phyloP scores from a whole-genome alignment of 331 rosid genomes.

The Cydonia oblonga region DNA sequence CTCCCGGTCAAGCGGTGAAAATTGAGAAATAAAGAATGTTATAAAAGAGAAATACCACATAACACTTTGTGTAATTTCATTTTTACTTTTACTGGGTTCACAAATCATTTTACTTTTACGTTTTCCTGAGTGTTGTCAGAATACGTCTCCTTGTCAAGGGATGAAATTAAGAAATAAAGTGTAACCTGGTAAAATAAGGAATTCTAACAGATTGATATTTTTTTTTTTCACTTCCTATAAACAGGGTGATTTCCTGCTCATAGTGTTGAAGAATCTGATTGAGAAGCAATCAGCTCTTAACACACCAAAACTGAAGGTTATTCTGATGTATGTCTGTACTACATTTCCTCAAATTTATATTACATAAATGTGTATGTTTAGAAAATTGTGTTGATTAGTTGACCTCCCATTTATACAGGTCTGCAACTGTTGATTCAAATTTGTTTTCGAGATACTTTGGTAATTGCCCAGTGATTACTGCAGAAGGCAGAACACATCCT shows the following conservation, averaged over 20 bases:
- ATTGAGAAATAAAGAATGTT: neutral
- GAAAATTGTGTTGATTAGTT: constrained; percentile 7
- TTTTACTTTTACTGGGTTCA: neutral
- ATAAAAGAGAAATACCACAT: neutral
- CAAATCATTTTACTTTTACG: neutral
- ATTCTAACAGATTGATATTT: neutral
- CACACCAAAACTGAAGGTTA: constrained; percentile 60
- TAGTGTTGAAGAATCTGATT: constrained; percentile 67
- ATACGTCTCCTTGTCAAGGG: neutral
- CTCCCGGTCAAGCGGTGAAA: neutral
- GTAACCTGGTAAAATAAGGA: neutral
- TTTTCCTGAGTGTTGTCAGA: neutral
- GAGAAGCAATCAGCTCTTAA: constrained; percentile 59
- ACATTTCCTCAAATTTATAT: constrained; percentile 4
- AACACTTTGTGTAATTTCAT: neutral
- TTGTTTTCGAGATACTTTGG: constrained; percentile 83
- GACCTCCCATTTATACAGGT: constrained; percentile 40
- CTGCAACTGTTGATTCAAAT: constrained; percentile 94
- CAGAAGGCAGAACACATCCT: constrained; percentile 88
- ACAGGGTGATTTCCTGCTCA: constrained; percentile 89
- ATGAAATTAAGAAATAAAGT: neutral
- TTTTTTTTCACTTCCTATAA: neutral
- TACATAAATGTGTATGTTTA: neutral
- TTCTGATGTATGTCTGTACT: constrained; percentile 56
- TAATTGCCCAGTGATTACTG: constrained; percentile 82